Evolutionary conservation across 2,329 filamentous ascomycete genomes (phyloP), one percentile per base, ranked within the genome.

Genomic region (Botrytis squamosa): DNA sequence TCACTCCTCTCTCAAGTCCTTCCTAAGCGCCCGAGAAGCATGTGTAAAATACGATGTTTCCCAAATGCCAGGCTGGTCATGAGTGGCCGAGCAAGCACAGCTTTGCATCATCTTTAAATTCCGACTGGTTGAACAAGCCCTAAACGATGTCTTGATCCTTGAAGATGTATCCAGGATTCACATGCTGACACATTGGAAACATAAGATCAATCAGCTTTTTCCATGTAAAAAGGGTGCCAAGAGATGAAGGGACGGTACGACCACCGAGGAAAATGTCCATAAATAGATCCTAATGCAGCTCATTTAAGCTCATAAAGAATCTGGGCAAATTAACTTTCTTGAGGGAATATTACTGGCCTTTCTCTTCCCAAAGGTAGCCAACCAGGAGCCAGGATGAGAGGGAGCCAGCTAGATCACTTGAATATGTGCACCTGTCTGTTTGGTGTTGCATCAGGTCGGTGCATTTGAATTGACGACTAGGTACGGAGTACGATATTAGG

Each of bases 261-360:
- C 57, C n/a, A 20, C 29, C 10, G 18, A 42, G 25, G 4, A 12
- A 49, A 71, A 71, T 65, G 22, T 55, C 59, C 69, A 71, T 71
- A 71, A 71, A 71, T 71, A 71, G 69, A 71, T 52, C 59, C 59
- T 18, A 65, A 71, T 71, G 33, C 69, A 66, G 69, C 10, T 52
- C 69, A 55, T 71, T 71, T 71, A 71, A 40, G 66, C 33, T 65
- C 59, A 33, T 36, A 55, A 65, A 71, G 36, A 71, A 71, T 52
- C 46, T 14, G 42, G 36, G 44, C 59, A 71, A 71, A 71, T 65
- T 71, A 16, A 36, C 59, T 71, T 33, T 8, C 40, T 71, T 33
- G 69, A 33, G 42, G 52, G 33, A 25, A 33, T 71, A 42, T 65
- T 64, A 65, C 57, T 42, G 59, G 33, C 33, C 38, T 71, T 71